Evolutionary conservation across 805 yeast species (phyloP).

Genomic region (Lipomyces oligophaga): DNA sequence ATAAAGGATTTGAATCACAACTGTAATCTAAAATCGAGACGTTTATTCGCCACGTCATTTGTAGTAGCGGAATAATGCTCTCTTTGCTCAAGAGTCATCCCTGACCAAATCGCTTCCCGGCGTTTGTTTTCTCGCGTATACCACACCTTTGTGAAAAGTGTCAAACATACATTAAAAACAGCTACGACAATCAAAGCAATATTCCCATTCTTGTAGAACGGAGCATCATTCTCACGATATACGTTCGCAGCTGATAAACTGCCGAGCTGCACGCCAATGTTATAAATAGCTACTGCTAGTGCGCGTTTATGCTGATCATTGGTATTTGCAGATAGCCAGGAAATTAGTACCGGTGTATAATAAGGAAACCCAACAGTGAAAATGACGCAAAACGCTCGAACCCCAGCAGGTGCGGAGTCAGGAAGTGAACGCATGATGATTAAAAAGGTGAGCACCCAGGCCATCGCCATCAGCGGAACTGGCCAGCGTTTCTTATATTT

Average conservation of each 20-base stretch:
- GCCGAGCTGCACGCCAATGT: conserved; percentile 61
- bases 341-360: conserved; percentile 46
- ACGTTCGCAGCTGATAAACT: conserved; percentile 53
- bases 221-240: conserved; percentile 55
- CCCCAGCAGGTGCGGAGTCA: conserved; percentile 13
- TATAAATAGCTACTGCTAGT: conserved; percentile 60
- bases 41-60: conserved; percentile 51
- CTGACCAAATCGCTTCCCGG: conserved; percentile 49
- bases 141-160: conserved; percentile 30
- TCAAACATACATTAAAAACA: conserved; percentile 15
- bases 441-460: conserved; percentile 23
- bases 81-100: conserved; percentile 48
- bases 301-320: conserved; percentile 59
- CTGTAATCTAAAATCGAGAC: conserved; percentile 49
- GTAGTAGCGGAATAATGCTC: conserved; percentile 47
- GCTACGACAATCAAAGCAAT: conserved; percentile 16
- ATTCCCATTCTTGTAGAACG: conserved; percentile 61
- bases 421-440: conserved; percentile 18
- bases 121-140: conserved; percentile 35
- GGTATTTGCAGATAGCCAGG: conserved; percentile 60
- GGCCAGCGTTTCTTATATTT: conserved; percentile 22
- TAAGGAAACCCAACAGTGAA: conserved; percentile 25
- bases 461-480: conserved; percentile 22
- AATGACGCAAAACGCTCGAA: conserved; percentile 25
- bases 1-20: conserved; percentile 8